Evolutionary conservation across 1,284 basidiomycete genomes (phyloP), one percentile per base, ranked within the genome.

Genomic region (Dichomitus squalens): DNA sequence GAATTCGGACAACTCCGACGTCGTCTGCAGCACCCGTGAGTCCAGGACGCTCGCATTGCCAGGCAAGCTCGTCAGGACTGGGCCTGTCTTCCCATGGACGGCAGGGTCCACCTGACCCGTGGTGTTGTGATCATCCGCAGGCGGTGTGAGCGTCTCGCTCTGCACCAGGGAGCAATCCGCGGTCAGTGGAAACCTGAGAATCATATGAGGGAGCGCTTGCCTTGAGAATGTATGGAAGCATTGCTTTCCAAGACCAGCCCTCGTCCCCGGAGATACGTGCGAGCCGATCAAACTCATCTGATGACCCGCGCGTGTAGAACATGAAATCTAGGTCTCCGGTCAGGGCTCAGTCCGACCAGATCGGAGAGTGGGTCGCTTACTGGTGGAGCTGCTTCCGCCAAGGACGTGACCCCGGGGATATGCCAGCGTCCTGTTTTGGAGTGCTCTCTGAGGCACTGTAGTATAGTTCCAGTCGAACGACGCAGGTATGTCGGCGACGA

Each of bases 21-120:
- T 70, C 0, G 75, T 69, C 18, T 70, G 63, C 21, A 75, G 60
- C 6, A 77, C 67, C 3, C 61, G 60, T 0, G 65, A 29, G 56
- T 78, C 75, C 14, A 75, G 66, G 2, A 64, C 51, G 4, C 63
- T 56, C n/a, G 72, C 61, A 36, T 67, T 67, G 1, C 72, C 73
- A 6, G 69, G 68, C 23, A 78, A 57, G 47, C 72, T 75, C 50
- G 73, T 65, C 1, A 62, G 52, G 3, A 72, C 40, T 7, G 66
- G 71, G 44, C 72, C 73, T 4, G 67, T 56, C 18, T 49, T 31
- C 38, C 43, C 29, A 18, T 48, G 38, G 34, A 50, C 11, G 3
- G 8, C 20, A 3, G 49, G 36, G 33, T 40, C 20, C 39, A 49
- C 14, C 2, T 50, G 25, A 11, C 34, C 27, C 49, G 14, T 23